Evolutionary conservation across 2,329 filamentous ascomycete species (phyloP).

Genomic region (Teratosphaeria gauchensis): DNA sequence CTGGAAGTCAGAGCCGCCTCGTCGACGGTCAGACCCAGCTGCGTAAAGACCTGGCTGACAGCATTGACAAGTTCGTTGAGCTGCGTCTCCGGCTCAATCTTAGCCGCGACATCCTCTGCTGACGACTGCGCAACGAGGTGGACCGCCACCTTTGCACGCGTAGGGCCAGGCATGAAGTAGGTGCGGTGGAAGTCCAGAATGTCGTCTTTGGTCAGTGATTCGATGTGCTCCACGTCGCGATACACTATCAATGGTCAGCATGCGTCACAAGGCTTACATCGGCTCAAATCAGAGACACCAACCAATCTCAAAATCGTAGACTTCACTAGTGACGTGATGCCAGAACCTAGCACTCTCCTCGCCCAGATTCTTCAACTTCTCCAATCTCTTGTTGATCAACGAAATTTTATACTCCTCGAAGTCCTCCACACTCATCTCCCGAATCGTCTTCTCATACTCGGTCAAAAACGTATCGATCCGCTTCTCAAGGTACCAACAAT

Average conservation of each 20-base stretch:
- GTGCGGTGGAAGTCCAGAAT: constrained; percentile 69
- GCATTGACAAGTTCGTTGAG: constrained; percentile 34
- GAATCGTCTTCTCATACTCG: constrained; percentile 55
- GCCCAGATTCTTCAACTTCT: constrained; percentile 85
- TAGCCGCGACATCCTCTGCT: constrained; percentile 26
- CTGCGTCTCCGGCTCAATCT: constrained; percentile 30
- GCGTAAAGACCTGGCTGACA: constrained; percentile 37
- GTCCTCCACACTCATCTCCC: constrained; percentile 68
- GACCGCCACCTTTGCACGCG: constrained; percentile 72
- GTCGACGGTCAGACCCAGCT: constrained; percentile 38
- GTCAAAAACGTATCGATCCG: constrained; percentile 79
- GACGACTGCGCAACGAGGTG: constrained; percentile 67
- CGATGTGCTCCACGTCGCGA: constrained; percentile 65
- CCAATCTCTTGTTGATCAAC: constrained; percentile 73
- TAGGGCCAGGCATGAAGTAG: constrained; percentile 66
- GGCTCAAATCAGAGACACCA: constrained; percentile 28
- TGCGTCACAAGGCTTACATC: background rate
- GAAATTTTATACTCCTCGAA: constrained; percentile 90
- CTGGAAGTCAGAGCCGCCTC: constrained; percentile 31
- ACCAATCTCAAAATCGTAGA: constrained; percentile 84
- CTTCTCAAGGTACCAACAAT: constrained; percentile 71
- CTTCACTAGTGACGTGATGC: constrained; percentile 75
- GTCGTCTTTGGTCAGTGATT: constrained; percentile 65
- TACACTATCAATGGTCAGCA: constrained; percentile 43
- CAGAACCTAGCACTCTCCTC: constrained; percentile 77